Evolutionary conservation across 371 early-diverging fungal species (phyloP).

Genomic region (Cokeromyces recurvatus): DNA sequence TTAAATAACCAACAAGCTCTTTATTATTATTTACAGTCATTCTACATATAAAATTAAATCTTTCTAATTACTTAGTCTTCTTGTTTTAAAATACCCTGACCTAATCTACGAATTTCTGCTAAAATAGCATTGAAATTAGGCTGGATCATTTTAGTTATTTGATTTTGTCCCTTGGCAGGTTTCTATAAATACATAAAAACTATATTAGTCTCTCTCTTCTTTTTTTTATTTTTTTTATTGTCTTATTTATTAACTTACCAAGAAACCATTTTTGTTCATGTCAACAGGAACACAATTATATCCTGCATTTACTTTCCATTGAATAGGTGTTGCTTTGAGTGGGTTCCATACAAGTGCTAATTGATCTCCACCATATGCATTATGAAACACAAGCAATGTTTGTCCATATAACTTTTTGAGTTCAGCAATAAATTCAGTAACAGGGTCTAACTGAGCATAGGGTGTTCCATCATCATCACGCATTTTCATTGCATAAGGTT

Average conservation of each 20-base stretch:
- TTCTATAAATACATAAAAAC: conserved; percentile 19
- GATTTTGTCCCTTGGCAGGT: conserved; percentile 35
- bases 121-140: conserved; percentile 67
- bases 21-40: no score
- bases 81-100: conserved; percentile 4
- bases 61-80: no score
- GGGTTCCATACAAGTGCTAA: conserved; percentile 76
- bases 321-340: conserved; percentile 37
- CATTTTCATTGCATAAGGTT: conserved; percentile 31
- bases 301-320: conserved; percentile 64
- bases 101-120: conserved; percentile 58
- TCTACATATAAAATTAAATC: no score
- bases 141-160: conserved; percentile 46
- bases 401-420: conserved; percentile 53
- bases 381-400: conserved; percentile 64
- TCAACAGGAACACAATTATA: conserved; percentile 60
- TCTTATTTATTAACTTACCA: no score
- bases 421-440: conserved; percentile 54
- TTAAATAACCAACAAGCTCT: no score
- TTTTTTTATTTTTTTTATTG: no score
- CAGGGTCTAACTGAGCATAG: conserved; percentile 62
- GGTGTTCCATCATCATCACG: conserved; percentile 5
- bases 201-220: no score
- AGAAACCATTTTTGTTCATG: conserved; percentile 46
- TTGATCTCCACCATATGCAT: conserved; percentile 72